Conservation (phyloP, 345 rosid species). For the Gossypium herbaceum region DNA sequence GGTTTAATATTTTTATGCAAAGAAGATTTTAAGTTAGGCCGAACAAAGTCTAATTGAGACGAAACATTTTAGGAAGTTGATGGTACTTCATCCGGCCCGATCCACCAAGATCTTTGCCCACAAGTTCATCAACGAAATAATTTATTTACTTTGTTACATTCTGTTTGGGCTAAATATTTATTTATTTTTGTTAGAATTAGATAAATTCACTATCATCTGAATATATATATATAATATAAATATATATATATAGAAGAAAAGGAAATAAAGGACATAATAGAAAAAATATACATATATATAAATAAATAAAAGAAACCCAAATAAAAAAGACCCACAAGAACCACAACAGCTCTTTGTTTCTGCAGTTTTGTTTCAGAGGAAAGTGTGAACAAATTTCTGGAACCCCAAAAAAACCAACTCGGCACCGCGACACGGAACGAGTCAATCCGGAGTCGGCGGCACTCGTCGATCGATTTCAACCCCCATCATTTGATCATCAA, state of each 20-base stretch:
- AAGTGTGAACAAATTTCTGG: constrained; percentile 6
- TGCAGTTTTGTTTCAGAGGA: background rate
- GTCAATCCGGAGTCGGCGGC: constrained; percentile 12
- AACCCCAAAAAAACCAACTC: constrained; percentile 5
- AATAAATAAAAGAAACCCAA: background rate
- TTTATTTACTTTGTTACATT: background rate
- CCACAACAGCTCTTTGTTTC: background rate
- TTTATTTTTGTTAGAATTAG: too few relatives aligned
- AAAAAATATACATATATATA: background rate
- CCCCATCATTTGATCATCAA: background rate
- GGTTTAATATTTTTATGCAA: too few relatives aligned
- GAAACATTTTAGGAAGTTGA: too few relatives aligned
- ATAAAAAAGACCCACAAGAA: background rate
- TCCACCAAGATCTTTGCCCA: too few relatives aligned
- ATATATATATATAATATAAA: too few relatives aligned
- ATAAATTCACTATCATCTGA: too few relatives aligned
- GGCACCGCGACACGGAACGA: constrained; percentile 11
- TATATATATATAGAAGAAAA: background rate
- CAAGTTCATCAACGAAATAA: background rate
- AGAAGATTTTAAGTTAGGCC: too few relatives aligned
- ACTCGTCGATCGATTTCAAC: background rate
- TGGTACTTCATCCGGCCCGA: too few relatives aligned
- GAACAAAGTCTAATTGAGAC: too few relatives aligned
- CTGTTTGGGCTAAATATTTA: background rate
- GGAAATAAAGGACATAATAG: background rate